A percentile compares a stretch with the other conserved stretches of the same genome.
These are phyloP conservation scores for Podila verticillata DNA, from an alignment of 192 early-diverging fungal genomes.

Conservation along the genomic window DNA sequence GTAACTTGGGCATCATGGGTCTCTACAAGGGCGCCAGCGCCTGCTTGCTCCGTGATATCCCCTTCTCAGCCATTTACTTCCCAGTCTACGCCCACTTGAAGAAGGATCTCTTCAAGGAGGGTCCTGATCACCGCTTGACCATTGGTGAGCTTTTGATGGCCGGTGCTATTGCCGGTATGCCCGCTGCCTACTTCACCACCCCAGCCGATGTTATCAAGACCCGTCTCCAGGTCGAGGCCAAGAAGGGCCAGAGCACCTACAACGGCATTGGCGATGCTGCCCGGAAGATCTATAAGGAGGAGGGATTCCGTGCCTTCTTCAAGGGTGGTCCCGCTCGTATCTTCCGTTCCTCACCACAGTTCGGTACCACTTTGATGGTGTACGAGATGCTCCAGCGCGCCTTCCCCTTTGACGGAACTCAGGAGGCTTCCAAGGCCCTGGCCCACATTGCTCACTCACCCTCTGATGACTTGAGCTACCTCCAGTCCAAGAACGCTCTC, in stretches of 20 bases:
- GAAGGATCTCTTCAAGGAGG: conserved; percentile 90
- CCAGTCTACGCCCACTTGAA: conserved; percentile 97
- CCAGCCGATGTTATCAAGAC: conserved; percentile 99
- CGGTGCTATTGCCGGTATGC: conserved; percentile 96
- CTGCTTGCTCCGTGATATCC: conserved; percentile 94
- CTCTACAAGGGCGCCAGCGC: conserved; percentile 95
- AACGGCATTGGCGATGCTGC: conserved; percentile 87
- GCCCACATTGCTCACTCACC: conserved; percentile 26
- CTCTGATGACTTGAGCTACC: conserved; percentile 43
- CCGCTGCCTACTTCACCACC: conserved; percentile 96
- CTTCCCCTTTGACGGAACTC: conserved; percentile 60
- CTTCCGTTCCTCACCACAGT: conserved; percentile 95
- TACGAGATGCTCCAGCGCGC: conserved; percentile 89
- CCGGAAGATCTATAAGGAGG: conserved; percentile 87
- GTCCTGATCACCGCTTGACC: conserved; percentile 74
- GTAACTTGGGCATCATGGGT: conserved; percentile 88
- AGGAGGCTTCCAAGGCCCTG: conserved; percentile 19
- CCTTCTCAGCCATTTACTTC: conserved; percentile 98
- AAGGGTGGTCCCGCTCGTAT: conserved; percentile 95
- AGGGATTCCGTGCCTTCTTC: conserved; percentile 96
- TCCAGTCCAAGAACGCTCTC: conserved; percentile 64
- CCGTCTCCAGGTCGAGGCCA: conserved; percentile 92
- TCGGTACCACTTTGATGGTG: conserved; percentile 93
- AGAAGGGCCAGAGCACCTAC: conserved; percentile 88
- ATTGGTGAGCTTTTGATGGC: conserved; percentile 79